These are phyloP conservation scores for Capsicum baccatum DNA, from an alignment of 257 asterid species.

Conservation along the genomic window DNA sequence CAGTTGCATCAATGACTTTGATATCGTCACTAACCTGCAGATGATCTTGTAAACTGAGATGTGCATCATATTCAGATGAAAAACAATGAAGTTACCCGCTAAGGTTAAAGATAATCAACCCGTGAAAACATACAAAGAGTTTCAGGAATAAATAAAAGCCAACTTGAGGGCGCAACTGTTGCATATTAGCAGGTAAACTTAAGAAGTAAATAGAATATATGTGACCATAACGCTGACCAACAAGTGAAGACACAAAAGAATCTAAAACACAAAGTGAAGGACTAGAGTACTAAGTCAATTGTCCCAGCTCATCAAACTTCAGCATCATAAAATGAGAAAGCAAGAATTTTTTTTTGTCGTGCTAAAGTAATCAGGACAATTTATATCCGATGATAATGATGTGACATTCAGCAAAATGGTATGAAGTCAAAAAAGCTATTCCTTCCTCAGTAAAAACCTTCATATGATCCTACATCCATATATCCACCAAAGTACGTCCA, in stretches of 20 bases:
- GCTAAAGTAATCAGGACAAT: neutral
- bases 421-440: neutral
- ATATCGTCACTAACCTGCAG: constrained; percentile 82
- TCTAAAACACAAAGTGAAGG: neutral
- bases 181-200: neutral
- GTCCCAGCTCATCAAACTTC: neutral
- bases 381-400: neutral
- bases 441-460: neutral
- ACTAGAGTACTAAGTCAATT: constrained; percentile 14
- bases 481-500: neutral
- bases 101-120: neutral
- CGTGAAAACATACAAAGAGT: constrained; percentile 8
- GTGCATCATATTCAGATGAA: constrained; percentile 23
- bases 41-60: constrained; percentile 34
- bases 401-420: neutral
- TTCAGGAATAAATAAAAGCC: neutral
- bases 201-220: constrained; percentile 1
- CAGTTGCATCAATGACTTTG: constrained; percentile 81
- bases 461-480: neutral
- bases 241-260: neutral
- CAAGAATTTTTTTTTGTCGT: neutral
- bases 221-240: neutral
- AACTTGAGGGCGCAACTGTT: neutral
- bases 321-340: neutral
- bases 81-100: neutral